Base-by-base conservation (phyloP, 768 basidiomycete species). In the Saitozyma podzolica region DNA sequence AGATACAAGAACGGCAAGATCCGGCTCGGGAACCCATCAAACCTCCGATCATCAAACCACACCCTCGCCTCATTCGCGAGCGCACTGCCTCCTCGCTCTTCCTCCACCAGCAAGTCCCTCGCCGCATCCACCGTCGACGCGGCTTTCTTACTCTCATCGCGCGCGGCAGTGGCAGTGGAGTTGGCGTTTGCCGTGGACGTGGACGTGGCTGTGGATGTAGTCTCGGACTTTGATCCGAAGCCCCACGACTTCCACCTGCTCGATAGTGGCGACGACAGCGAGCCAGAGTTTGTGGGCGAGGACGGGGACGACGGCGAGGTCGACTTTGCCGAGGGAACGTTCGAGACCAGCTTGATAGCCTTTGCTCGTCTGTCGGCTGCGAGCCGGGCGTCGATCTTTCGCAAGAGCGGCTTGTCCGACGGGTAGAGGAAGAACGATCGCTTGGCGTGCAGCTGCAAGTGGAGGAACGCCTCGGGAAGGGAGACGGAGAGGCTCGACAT, bases 11-110 rank as follows among this genome's bases (percentile, higher is more conserved):
- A 93, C 59, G 91, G 91, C 63, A 96, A 79, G 65, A 98, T 92
- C 20, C 93, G 84, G 72, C 90, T 92, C 14, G 95, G 95, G 82
- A 98, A 94, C 72, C 95, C 94, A 77, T 98, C 94, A 76, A 97
- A 98, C 63, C 90, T 81, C 41, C 86, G 85, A 77, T 93, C 91
- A 71, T 92, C 89, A 81, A 97, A 96, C 94, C 94, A 98, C n/a
- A 87, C 84, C 79, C 90, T 89, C 2, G 66, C 66, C 19, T 68
- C 53, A 42, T 56, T 29, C n/a, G 53, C 48, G 9, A 16, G 56
- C 20, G 60, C 37, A 45, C 63, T 65, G 16, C 68, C 68, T 0
- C 65, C 69, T 14, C 17, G 40, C 47, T 68, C 68, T 47, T 72
- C 67, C 29, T 64, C 59, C 29, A 45, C 40, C 47, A 71, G 52